phyloP scores from a whole-genome alignment of 2,329 filamentous ascomycete genomes.

The Albifimbria verrucaria region DNA sequence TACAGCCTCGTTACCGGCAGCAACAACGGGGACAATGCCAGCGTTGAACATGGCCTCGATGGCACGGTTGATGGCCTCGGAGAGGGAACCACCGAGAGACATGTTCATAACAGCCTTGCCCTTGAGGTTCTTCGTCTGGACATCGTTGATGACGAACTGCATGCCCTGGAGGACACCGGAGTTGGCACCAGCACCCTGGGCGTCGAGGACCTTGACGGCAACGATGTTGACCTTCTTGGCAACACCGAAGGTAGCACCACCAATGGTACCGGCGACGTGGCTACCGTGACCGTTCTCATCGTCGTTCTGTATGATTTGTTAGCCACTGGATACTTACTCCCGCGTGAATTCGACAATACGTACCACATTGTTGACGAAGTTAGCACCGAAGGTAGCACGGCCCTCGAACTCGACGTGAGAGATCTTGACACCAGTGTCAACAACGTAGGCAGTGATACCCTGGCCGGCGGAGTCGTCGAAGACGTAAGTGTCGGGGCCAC shows the following conservation, averaged over 20 bases:
- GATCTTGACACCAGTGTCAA: slow-evolving; percentile 61
- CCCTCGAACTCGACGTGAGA: slow-evolving; percentile 55
- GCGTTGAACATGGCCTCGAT: slow-evolving; percentile 45
- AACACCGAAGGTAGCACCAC: slow-evolving; percentile 57
- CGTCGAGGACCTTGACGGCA: slow-evolving; percentile 37
- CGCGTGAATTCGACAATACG: slow-evolving; percentile 16
- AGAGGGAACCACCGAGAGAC: slow-evolving; percentile 53
- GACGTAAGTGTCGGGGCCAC: slow-evolving; percentile 30
- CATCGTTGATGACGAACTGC: slow-evolving; percentile 51
- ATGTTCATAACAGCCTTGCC: slow-evolving; percentile 62
- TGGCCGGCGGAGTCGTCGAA: slow-evolving; percentile 51
- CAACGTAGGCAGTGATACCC: slow-evolving; percentile 59
- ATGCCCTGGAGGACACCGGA: slow-evolving; percentile 54
- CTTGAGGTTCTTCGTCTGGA: slow-evolving; percentile 31
- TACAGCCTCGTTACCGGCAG: slow-evolving; percentile 56
- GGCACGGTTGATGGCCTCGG: slow-evolving; percentile 51
- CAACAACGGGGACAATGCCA: slow-evolving; percentile 56
- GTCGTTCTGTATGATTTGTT: slow-evolving; percentile 31
- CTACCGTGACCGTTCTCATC: slow-evolving; percentile 63
- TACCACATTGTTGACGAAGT: slow-evolving; percentile 46
- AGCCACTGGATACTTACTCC: neutral
- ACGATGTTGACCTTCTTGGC: slow-evolving; percentile 54
- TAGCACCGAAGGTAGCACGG: slow-evolving; percentile 50
- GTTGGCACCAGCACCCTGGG: slow-evolving; percentile 31
- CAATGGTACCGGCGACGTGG: slow-evolving; percentile 62